Base-by-base conservation (phyloP, 805 yeast species). In the Torulaspora delbrueckii region DNA sequence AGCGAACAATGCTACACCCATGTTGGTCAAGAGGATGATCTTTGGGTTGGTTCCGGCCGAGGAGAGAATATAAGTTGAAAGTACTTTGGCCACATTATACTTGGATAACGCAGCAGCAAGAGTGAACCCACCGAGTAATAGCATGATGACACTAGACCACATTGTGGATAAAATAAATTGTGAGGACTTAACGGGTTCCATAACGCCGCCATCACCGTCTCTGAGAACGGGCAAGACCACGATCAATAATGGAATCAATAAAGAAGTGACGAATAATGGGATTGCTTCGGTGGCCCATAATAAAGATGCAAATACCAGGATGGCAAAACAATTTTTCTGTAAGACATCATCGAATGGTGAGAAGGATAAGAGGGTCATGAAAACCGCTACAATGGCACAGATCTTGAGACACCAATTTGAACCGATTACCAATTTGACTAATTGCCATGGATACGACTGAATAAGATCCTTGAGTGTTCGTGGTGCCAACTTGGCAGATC, bases 101-200 rank as follows among this genome's bases (percentile, higher is more conserved):
- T 90, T 91, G 38, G 96, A 87, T 46, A 91, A 71, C 0, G 96
- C 96, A 12, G 96, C 96, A 9, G 99, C 98, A 46, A 91, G 70
- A 0, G 97, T 84, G 67, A 91, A 91, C 1, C 99, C 99, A 53
- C 98, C 98, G 8, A 91, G 69, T 42, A 91, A 71, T 32, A 91
- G 71, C 85, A 90, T 81, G 52, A 93, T 87, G 12, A 89, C 95
- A 1, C 96, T 87, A 6, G 90, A 82, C 97, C 97, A 91, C 98
- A 91, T 91, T 14, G 89, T 72, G 1, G 87, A 73, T 52, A 93
- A 78, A 43, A 91, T 86, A 60, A 75, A 86, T 56, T 81, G 79
- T 0, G 76, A 71, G 0, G 96, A 76, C 6, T 77, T 85, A 0
- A 78, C 69, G 1, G 91, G 82, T 2, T 65, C 54, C 75, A 90